Evolutionary conservation across 2,329 filamentous ascomycete species (phyloP).

Genomic region (Alternaria tenuissima): DNA sequence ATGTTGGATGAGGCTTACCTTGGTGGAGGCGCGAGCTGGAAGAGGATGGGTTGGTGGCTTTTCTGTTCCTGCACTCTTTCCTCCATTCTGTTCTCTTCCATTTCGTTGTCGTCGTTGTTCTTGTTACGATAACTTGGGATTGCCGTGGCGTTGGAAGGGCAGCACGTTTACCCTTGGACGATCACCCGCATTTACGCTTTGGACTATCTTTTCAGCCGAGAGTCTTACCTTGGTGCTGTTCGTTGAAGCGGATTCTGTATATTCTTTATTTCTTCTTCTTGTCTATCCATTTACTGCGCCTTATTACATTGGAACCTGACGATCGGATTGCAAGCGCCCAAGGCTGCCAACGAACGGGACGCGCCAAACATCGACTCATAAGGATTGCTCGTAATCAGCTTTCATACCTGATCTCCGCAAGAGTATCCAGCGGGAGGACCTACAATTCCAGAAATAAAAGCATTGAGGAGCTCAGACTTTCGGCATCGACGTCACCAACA

Average conservation of each 20-base stretch:
- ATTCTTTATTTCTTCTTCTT: constrained; percentile 1
- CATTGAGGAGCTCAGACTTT: not conserved
- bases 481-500: not conserved
- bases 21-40: constrained; percentile 1
- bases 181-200: not conserved
- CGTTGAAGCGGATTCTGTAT: not conserved
- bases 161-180: not conserved
- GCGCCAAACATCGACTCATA: not conserved
- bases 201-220: not conserved
- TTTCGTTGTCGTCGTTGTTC: not conserved
- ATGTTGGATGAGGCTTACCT: constrained; percentile 9
- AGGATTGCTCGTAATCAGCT: not conserved
- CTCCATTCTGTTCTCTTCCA: not conserved
- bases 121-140: not conserved
- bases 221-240: not conserved
- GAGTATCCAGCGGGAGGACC: not conserved
- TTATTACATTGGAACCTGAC: not conserved
- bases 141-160: not conserved
- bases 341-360: not conserved
- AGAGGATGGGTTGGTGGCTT: not conserved
- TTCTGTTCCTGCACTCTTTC: not conserved
- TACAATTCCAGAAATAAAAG: not conserved
- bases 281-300: not conserved
- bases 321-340: not conserved
- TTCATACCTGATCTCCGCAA: not conserved